phyloP scores from a whole-genome alignment of 306 rosid genomes.

The Gillenia trifoliata region DNA sequence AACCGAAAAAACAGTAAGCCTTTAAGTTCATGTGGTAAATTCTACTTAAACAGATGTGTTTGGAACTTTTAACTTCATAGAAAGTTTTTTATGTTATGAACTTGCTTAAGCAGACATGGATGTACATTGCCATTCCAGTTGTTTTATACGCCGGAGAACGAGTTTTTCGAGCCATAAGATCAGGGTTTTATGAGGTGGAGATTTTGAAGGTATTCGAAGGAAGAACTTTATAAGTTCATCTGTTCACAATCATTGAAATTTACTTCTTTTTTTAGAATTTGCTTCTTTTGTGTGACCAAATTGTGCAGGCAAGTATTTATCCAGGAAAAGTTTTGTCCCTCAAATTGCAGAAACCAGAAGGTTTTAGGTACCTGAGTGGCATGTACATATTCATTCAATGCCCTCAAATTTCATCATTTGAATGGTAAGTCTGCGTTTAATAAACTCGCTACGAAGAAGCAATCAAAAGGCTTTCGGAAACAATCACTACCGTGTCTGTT shows the following conservation, averaged over 20 bases:
- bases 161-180: constrained; percentile 69
- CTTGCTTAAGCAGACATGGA: constrained; percentile 67
- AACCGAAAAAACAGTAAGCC: constrained; percentile 66
- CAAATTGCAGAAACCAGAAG: constrained; percentile 73
- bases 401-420: constrained; percentile 77
- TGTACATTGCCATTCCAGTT: constrained; percentile 78
- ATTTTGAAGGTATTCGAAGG: constrained; percentile 56
- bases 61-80: not conserved
- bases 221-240: not conserved
- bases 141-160: constrained; percentile 65
- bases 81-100: not conserved
- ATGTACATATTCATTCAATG: constrained; percentile 86
- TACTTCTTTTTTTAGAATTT: no score
- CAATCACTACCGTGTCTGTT: not conserved
- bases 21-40: not conserved
- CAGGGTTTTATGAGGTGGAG: constrained; percentile 61
- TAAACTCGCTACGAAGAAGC: not conserved
- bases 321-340: constrained; percentile 78
- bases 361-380: constrained; percentile 74
- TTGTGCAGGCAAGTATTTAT: constrained; percentile 53
- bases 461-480: no score
- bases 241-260: not conserved
- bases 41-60: not conserved
- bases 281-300: not conserved
- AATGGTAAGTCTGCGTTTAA: constrained; percentile 47